phyloP scores from a whole-genome alignment of 2,329 filamentous ascomycete genomes.

The Fusarium sp. region DNA sequence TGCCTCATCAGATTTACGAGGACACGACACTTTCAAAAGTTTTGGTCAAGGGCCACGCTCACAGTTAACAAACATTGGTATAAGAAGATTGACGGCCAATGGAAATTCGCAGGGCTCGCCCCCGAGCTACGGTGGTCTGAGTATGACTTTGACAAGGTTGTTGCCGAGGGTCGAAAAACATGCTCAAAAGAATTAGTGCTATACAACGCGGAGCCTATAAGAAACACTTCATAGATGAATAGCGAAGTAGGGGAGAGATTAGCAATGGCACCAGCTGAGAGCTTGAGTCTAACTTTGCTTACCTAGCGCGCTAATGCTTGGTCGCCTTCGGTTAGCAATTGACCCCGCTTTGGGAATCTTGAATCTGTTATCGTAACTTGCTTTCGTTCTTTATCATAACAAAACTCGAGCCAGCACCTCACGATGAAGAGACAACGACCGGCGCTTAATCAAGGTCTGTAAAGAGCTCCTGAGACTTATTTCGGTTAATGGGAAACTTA shows the following conservation, averaged over 20 bases:
- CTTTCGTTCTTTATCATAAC: not conserved
- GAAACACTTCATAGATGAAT: not conserved
- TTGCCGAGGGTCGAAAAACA: not conserved
- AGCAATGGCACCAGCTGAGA: no score
- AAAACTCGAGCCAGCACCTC: not conserved
- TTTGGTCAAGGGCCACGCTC: not conserved
- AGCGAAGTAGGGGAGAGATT: no score
- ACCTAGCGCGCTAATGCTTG: not conserved
- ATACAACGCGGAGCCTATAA: not conserved
- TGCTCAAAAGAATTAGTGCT: not conserved
- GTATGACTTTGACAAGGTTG: not conserved
- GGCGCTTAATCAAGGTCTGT: not conserved
- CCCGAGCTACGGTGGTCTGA: not conserved
- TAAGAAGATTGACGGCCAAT: not conserved
- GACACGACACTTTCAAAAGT: not conserved
- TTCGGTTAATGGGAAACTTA: not conserved
- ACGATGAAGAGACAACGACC: not conserved
- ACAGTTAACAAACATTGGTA: conserved; percentile 5
- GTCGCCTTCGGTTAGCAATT: not conserved
- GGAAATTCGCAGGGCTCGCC: not conserved
- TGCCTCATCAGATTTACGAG: not conserved
- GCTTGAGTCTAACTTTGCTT: not conserved
- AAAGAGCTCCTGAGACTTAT: no score
- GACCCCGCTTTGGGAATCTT: not conserved
- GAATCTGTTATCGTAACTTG: not conserved